These are phyloP conservation scores for Mucor piriformis DNA, from an alignment of 371 early-diverging fungal genomes.

Conservation along the genomic window DNA sequence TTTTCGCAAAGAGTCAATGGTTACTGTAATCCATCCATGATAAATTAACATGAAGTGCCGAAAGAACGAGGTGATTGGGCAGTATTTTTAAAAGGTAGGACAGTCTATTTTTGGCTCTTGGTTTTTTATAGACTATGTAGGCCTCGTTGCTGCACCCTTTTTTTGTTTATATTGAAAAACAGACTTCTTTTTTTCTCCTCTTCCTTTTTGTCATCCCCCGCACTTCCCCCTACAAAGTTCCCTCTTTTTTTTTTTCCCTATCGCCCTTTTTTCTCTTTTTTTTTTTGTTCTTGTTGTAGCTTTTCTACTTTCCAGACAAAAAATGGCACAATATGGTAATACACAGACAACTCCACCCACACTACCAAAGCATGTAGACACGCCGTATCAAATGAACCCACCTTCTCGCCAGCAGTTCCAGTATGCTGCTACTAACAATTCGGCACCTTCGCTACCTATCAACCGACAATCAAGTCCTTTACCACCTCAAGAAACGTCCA, in stretches of 20 bases:
- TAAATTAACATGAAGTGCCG: neutral
- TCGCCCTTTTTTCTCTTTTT: constrained; percentile 2
- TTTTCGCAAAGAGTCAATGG: too few species aligned
- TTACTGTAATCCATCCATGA: too few species aligned
- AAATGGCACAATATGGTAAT: constrained; percentile 25
- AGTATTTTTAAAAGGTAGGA: neutral
- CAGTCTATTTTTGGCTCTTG: neutral
- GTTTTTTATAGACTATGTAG: constrained; percentile 10
- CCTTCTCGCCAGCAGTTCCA: constrained; percentile 23
- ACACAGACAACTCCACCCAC: constrained; percentile 12
- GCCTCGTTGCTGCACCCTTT: constrained; percentile 27
- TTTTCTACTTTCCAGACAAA: neutral
- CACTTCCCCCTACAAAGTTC: neutral
- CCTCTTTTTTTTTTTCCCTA: neutral
- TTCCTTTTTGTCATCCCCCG: constrained; percentile 14
- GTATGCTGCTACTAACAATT: constrained; percentile 24
- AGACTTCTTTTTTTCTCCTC: constrained; percentile 11
- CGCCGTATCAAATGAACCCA: constrained; percentile 15
- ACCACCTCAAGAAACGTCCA: constrained; percentile 14
- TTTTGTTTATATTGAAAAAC: constrained; percentile 31
- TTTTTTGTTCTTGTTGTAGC: constrained; percentile 10
- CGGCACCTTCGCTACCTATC: constrained; percentile 29
- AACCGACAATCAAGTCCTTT: constrained; percentile 27
- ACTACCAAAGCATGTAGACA: constrained; percentile 27
- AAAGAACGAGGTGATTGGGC: neutral